Evolutionary conservation across 1,139 yeast genomes (phyloP), one percentile per base, ranked within the genome.

Genomic region (Yamadazyma siamensis): DNA sequence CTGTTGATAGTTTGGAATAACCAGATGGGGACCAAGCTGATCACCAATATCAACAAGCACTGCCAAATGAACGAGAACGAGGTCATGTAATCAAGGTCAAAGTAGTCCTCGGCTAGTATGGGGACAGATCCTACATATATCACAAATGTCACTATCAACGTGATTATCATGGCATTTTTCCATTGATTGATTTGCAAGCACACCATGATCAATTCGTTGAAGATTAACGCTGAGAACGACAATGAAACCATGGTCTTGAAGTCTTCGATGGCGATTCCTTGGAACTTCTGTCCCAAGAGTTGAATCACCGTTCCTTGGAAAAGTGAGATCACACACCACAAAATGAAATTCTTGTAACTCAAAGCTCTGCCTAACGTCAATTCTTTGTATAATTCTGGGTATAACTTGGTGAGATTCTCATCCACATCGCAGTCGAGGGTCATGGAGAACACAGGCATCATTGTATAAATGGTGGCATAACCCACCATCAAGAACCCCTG

Each of bases 401-500:
- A 94, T 36, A 89, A 66, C 40, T 82, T 79, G 1, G 96, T 94
- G 42, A 91, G 72, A 33, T 81, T 83, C 53, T 89, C 96, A 47
- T 82, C 91, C 32, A 94, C 88, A 56, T 94, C 99, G 38, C 80
- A 78, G 54, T 94, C 98, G 32, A 87, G 68, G 0, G 94, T 95
- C 40, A 94, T 63, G 0, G 96, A 86, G 50, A 94, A 94, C 2
- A 94, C 98, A 0, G 99, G 99, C 30, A 94, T 91, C 99, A 94
- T 94, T 0, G 99, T 94, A 55, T 91, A 94, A 29, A 87, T 71
- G 0, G 98, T 94, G 1, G 98, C 95, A 58, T 91, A 94, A 1
- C 98, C 99, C 25, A 94, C 98, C 96, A 94, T 89, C 32, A 94
- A 68, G 82, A 95, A 91, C 3, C 99, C 99, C 54, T 89, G 88